Base-by-base conservation (phyloP, 2,329 filamentous ascomycete genomes). In the Aspergillus sp. region DNA sequence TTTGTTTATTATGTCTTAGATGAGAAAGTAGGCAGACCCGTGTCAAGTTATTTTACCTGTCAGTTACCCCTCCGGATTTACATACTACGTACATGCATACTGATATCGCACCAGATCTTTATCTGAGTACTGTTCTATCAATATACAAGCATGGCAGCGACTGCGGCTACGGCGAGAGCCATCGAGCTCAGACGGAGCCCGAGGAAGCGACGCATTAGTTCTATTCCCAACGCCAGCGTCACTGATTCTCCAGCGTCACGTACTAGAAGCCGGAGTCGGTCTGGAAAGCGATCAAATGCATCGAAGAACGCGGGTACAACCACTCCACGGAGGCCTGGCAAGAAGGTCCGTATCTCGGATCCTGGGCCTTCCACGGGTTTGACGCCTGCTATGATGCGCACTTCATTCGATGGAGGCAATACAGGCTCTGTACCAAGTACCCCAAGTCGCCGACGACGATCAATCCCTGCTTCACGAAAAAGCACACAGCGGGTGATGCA, bases 261-360 rank as follows among this genome's bases (percentile, higher is more conserved):
- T 30, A 32, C 20, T 9, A 35, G 15, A 35, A 35, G 33, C 10
- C 42, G 22, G 12, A n/a, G n/a, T 17, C n/a, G n/a, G n/a, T 15
- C 19, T 17, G 17, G 23, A 12, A n/a, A 27, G 41, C 42, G 3
- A 46, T 47, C 10, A 32, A 43, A 7, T 30, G 25, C 12, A 30
- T 30, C 25, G 10, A 30, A 12, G 25, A 37, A 43, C 25, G 22
- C 43, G 4, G 19, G 33, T 33, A 27, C 13, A 10, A 38, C 17
- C n/a, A 68, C 65, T 22, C 64, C 68, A 3, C 60, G 55, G 32
- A 67, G 59, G 55, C 52, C 59, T 12, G 60, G 60, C 33, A 76
- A 75, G 52, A 67, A 62, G 52, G 68, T 72, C 32, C 70, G 73
- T 22, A 74, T 75, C 54, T 75, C 73, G 1, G 71, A 74, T 44